These are phyloP conservation scores for Coemansia sp. DNA, from an alignment of 371 early-diverging fungal genomes.

Conservation along the genomic window DNA sequence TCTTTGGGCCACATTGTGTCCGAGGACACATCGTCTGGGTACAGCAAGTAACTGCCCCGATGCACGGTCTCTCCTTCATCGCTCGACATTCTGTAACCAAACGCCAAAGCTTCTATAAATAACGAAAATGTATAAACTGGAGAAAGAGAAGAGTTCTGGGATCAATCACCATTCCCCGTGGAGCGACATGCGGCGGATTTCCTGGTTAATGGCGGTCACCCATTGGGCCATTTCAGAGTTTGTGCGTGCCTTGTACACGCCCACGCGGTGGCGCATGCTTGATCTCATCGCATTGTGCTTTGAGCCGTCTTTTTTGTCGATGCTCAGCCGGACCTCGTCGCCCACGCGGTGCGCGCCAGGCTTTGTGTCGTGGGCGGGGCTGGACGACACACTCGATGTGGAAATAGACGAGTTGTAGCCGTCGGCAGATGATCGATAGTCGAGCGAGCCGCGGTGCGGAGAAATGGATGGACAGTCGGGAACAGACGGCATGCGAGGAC, in stretches of 20 bases:
- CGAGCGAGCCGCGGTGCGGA: slow-evolving; percentile 11
- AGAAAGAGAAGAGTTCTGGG: slow-evolving; percentile 1
- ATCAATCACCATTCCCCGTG: slow-evolving; percentile 30
- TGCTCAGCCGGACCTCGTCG: slow-evolving; percentile 17
- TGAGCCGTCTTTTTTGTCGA: slow-evolving; percentile 25
- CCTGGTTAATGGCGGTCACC: slow-evolving; percentile 50
- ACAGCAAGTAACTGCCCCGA: slow-evolving; percentile 33
- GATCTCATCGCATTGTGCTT: slow-evolving; percentile 25
- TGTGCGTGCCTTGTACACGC: slow-evolving; percentile 43
- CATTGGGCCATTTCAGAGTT: slow-evolving; percentile 49
- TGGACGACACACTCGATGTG: slow-evolving; percentile 14
- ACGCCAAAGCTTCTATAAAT: too few relatives aligned
- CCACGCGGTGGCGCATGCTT: slow-evolving; percentile 35
- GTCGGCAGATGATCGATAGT: slow-evolving; percentile 5
- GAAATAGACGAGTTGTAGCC: slow-evolving; percentile 27
- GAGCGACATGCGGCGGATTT: slow-evolving; percentile 44
- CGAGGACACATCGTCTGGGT: slow-evolving; percentile 6
- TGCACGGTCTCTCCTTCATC: slow-evolving; percentile 2
- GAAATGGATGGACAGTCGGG: not conserved
- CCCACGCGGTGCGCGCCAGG: slow-evolving; percentile 41
- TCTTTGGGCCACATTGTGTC: slow-evolving; percentile 10
- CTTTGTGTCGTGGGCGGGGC: slow-evolving; percentile 7
- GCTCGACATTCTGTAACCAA: not conserved
- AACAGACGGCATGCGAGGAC: not conserved
- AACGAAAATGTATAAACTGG: not conserved